These are phyloP conservation scores for Phytophthora chlamydospora DNA, from an alignment of 352 stramenopile species.

Conservation along the genomic window DNA sequence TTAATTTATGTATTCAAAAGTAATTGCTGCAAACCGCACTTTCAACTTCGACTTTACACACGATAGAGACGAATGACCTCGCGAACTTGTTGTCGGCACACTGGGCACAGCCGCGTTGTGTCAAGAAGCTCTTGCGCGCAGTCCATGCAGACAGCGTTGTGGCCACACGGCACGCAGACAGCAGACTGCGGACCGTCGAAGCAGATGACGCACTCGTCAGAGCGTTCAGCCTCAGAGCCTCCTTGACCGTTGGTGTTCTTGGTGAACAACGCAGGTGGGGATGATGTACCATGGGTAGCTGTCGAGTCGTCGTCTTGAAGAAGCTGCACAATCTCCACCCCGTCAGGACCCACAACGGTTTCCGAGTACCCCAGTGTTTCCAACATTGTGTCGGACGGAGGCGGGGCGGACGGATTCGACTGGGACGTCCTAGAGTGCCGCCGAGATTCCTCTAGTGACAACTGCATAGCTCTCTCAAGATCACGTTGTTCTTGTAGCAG, in stretches of 20 bases:
- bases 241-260: conserved; percentile 11
- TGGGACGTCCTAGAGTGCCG: conserved; percentile 26
- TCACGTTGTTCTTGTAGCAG: conserved; percentile 64
- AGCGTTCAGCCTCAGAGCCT: conserved; percentile 9
- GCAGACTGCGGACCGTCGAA: conserved; percentile 79
- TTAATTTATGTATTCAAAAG: conserved; percentile 16
- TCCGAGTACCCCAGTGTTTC: conserved; percentile 47
- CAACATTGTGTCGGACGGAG: conserved; percentile 43
- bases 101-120: conserved; percentile 68
- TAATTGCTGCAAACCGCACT: conserved; percentile 10
- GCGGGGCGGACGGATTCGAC: conserved; percentile 31
- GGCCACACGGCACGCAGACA: conserved; percentile 84
- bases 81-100: conserved; percentile 76
- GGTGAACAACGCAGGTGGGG: conserved; percentile 18
- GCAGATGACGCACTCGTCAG: conserved; percentile 81
- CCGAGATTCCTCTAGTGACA: conserved; percentile 64
- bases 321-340: conserved; percentile 83
- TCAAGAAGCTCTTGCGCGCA: conserved; percentile 74
- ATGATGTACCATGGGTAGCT: conserved; percentile 13
- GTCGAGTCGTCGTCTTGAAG: conserved; percentile 37
- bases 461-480: conserved; percentile 57
- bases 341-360: conserved; percentile 61
- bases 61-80: conserved; percentile 82
- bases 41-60: conserved; percentile 42
- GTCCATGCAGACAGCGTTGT: conserved; percentile 88